Conservation (phyloP, 176 grass and related monocot species). For the Tillandsia fasciculata region DNA sequence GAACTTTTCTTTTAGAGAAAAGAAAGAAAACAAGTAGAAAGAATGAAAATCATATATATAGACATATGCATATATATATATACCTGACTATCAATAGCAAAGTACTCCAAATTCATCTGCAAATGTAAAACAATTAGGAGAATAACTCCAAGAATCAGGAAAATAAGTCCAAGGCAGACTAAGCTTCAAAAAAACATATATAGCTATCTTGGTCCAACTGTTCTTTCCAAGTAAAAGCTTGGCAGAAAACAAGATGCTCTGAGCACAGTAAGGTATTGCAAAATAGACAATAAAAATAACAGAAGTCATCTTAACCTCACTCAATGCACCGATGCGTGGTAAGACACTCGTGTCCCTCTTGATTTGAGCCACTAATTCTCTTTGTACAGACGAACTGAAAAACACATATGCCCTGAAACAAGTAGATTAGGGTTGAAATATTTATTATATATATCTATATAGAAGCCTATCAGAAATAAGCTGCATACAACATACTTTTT, state of each 20-base stretch:
- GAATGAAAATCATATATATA: too few relatives aligned
- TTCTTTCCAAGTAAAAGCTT: background rate
- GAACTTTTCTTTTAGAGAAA: constrained; percentile 4
- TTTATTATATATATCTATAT: constrained; percentile 13
- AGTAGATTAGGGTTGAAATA: constrained; percentile 10
- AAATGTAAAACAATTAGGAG: constrained; percentile 17
- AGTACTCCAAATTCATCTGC: constrained; percentile 89
- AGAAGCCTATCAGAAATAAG: background rate
- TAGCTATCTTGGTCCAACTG: background rate
- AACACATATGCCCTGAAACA: constrained; percentile 59
- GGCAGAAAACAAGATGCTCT: too few relatives aligned
- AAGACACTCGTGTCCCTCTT: constrained; percentile 54
- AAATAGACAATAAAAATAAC: constrained; percentile 15
- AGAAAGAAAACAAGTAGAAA: constrained; percentile 1
- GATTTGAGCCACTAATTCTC: constrained; percentile 53
- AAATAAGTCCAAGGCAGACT: background rate
- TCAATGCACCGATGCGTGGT: constrained; percentile 53
- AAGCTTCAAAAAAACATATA: background rate
- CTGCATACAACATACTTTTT: constrained; percentile 60
- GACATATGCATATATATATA: background rate
- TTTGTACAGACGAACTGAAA: constrained; percentile 67
- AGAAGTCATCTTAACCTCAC: constrained; percentile 47
- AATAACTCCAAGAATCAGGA: background rate
- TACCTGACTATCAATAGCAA: constrained; percentile 88
- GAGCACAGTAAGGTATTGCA: background rate